Base-by-base conservation (phyloP, 129 eudicot genomes). In the Flaveria trinervia region DNA sequence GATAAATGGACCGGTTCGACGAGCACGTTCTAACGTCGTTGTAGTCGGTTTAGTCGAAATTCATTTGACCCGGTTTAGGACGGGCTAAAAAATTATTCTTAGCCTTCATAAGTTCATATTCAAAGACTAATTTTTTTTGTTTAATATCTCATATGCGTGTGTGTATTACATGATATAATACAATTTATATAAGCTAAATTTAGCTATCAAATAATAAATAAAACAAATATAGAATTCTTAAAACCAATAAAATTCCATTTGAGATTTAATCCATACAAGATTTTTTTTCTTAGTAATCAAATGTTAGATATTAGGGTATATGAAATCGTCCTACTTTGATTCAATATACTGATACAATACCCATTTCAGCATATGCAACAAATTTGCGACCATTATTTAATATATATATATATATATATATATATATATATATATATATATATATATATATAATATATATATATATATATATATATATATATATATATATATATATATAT, bases 301-400 rank as follows among this genome's bases (percentile, higher is more conserved):
- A 70, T 59, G 26, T 77, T 68, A 55, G 81, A 14, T 23, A 56
- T 68, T 41, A 14, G 64, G 71, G 51, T 57, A 9, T 57, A 56
- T 56, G 23, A 45, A 55, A 56, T 13, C 57, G 1, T 3, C 33
- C 17, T 3, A 5, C 61, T 55, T 70, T 70, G 30, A 45, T 59
- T 43, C 46, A 20, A 30, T 70, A 59, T 6, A 57, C 14, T 36
- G 30, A 71, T 23, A 13, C 14, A 51, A 49, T 68, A 64, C 56
- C 60, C 20, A 68, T 52, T 55, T 68, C 28, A 30, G 26, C 36
- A 68, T 25, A 65, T 52, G 36, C 49, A 48, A 49, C 60, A 78
- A 33, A 52, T 77, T 78, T 60, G 9, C 33, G 9, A 51, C 23
- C 16, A 23, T 0, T 4, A 49, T 71, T 9, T 50, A 55, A 50